Base-by-base conservation (phyloP, 2,329 filamentous ascomycete species). In the Ascochyta pisi region DNA sequence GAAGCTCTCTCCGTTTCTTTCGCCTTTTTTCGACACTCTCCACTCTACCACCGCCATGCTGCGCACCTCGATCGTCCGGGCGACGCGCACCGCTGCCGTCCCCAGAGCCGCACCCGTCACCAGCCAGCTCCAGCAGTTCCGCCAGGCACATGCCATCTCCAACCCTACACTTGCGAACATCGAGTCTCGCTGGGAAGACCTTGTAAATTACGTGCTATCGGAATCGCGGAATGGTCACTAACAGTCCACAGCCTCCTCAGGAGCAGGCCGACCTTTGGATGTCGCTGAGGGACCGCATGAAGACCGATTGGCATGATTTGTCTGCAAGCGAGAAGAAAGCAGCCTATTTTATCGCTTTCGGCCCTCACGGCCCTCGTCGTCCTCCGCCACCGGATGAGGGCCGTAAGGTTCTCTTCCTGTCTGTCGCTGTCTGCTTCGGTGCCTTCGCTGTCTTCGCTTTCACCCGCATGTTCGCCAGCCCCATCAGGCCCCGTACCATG, bases 251-350 rank as follows among this genome's bases (percentile, higher is more conserved):
- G 51, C 38, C 94, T 57, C 92, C 95, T 64, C 92, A 96, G 85
- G 95, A 99, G 86, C 95, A 99, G 87, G 95, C 95, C 68, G 95
- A 99, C 77, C 84, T 99, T 72, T 99, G 95, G 95, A 99, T 99
- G 95, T 84, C 90, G 70, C 84, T 99, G 79, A 88, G 95, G 80
- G 95, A 99, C 83, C 90, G 95, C 76, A 99, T 99, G 95, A 97
- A 96, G 90, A 88, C 86, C 72, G 92, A 92, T 84, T 99, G 95
- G 95, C 86, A 89, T 76, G 92, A 98, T 76, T 83, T 99, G 83
- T 97, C 95, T 48, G 69, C 96, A 74, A 90, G 95, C 81, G 95
- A 99, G 86, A 96, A 99, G 91, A 98, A 96, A 85, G 95, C 77
- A 99, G 95, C 95, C 65, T 99, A 98, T 87, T 99, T 91, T 89